These are phyloP conservation scores for Syncephalastrum sp. DNA, from an alignment of 371 early-diverging fungal genomes.

Conservation along the genomic window DNA sequence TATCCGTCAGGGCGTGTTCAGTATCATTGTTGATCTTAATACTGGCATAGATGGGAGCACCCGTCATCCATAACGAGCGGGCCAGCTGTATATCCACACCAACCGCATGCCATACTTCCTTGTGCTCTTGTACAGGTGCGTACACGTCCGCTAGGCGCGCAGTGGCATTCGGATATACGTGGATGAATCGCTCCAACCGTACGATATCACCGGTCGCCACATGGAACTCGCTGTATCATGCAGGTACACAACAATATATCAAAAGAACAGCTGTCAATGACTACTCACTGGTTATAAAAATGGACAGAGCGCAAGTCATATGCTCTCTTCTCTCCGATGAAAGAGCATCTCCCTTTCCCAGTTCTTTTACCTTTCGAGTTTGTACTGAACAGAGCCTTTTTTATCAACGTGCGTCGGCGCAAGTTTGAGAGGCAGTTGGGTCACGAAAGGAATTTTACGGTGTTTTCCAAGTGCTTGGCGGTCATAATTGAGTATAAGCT, in stretches of 20 bases:
- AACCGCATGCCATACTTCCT: conserved; percentile 21
- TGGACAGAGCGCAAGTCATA: too few species aligned
- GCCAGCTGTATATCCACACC: conserved; percentile 17
- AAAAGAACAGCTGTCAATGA: too few species aligned
- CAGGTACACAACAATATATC: too few species aligned
- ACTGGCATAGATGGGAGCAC: conserved; percentile 25
- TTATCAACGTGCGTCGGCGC: conserved; percentile 26
- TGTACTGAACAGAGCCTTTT: conserved; percentile 27
- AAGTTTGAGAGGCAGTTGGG: conserved; percentile 17
- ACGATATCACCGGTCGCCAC: too few species aligned
- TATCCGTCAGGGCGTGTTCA: conserved; percentile 11
- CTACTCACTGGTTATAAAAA: too few species aligned
- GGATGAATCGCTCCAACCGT: conserved; percentile 1
- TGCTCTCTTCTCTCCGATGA: too few species aligned
- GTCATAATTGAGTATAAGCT: conserved; percentile 6
- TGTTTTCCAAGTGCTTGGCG: conserved; percentile 1
- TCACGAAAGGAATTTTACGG: conserved; percentile 15
- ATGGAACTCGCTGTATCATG: too few species aligned
- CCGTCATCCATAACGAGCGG: conserved; percentile 34
- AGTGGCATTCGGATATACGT: conserved; percentile 17
- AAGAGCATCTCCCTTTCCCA: too few species aligned
- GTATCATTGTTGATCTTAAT: conserved; percentile 23
- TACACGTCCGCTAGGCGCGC: conserved; percentile 13
- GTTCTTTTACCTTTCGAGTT: conserved; percentile 22
- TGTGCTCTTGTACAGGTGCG: conserved; percentile 12